These are phyloP conservation scores for Cyclotella kingstonii DNA, from an alignment of 108 stramenopile species.

Conservation along the genomic window DNA sequence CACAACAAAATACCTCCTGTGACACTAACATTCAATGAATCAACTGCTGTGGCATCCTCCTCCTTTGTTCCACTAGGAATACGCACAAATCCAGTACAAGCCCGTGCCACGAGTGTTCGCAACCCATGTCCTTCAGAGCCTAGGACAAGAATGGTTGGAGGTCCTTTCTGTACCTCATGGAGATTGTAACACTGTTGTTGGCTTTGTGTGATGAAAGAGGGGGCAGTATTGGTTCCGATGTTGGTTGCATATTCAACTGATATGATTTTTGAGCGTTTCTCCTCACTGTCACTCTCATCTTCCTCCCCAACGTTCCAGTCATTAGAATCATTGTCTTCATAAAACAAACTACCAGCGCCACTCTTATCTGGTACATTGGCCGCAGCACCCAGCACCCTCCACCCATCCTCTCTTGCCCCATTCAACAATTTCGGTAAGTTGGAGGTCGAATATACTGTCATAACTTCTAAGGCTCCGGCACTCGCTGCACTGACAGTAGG, in stretches of 20 bases:
- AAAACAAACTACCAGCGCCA: neutral
- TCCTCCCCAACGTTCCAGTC: constrained; percentile 10
- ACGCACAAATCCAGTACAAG: constrained; percentile 89
- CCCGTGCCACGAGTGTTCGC: constrained; percentile 79
- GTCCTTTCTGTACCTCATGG: constrained; percentile 36
- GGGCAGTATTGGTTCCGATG: neutral
- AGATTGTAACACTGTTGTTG: constrained; percentile 52
- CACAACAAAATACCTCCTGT: constrained; percentile 92
- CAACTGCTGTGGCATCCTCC: constrained; percentile 61
- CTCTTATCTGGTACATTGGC: constrained; percentile 44
- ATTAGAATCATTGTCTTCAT: neutral
- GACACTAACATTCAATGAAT: constrained; percentile 96
- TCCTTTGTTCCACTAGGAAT: constrained; percentile 61
- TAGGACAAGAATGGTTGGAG: constrained; percentile 91
- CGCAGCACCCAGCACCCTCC: constrained; percentile 86
- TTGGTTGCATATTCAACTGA: neutral
- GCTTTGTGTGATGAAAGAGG: neutral
- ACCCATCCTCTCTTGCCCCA: constrained; percentile 78
- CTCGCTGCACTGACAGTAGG: constrained; percentile 80
- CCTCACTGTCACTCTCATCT: constrained; percentile 12
- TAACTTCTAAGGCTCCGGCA: constrained; percentile 84
- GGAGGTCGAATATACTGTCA: constrained; percentile 64
- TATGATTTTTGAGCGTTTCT: too few relatives aligned
- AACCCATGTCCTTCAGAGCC: constrained; percentile 95
- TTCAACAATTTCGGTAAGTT: constrained; percentile 84